Conservation (phyloP, 2,329 filamentous ascomycete species). For the Dothistroma pini region DNA sequence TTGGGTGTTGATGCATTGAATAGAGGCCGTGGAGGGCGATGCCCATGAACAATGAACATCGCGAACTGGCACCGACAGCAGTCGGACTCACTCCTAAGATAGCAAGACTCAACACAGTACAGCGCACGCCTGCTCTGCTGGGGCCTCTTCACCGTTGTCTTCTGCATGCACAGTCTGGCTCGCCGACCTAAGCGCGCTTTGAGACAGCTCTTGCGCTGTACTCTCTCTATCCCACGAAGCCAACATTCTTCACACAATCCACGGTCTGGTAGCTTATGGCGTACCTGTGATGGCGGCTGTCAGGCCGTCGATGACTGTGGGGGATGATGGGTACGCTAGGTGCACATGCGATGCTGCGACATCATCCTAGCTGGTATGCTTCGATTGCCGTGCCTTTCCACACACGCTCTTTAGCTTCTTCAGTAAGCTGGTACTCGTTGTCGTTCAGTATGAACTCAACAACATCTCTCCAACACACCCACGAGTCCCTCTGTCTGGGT, state of each 20-base stretch:
- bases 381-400: slow-evolving; percentile 69
- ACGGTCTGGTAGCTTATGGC: no score
- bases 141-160: no score
- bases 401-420: slow-evolving; percentile 61
- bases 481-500: slow-evolving; percentile 56
- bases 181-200: no score
- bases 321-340: no score
- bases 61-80: neutral
- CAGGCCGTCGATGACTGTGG: no score
- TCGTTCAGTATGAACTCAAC: slow-evolving; percentile 61
- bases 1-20: neutral
- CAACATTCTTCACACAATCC: no score
- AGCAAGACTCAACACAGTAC: no score
- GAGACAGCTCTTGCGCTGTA: no score
- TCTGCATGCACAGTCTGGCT: no score
- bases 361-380: slow-evolving; percentile 56
- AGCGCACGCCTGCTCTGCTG: no score
- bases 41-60: neutral
- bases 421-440: slow-evolving; percentile 45
- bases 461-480: slow-evolving; percentile 70
- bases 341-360: neutral
- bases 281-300: no score
- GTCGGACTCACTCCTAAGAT: neutral
- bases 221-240: no score
- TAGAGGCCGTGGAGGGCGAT: neutral